Percentiles rank a stretch among this genome's conserved stretches.
phyloP scores from a whole-genome alignment of 495 filamentous ascomycete genomes.

The Neurospora tetraspora region DNA sequence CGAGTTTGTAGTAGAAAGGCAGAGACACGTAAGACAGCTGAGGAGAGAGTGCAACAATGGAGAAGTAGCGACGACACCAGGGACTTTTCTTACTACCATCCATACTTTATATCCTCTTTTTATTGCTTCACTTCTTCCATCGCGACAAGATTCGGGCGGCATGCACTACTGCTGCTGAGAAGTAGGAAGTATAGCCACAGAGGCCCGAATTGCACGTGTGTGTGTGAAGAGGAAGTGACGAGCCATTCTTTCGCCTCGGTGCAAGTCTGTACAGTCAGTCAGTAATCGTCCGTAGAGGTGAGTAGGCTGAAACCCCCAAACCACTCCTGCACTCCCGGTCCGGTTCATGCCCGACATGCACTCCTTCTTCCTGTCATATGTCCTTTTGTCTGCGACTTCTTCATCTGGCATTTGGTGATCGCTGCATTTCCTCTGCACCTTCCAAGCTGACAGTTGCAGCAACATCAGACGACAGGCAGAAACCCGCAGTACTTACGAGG shows the following conservation, averaged over 20 bases:
- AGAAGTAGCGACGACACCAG: not conserved
- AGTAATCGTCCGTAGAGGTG: not conserved
- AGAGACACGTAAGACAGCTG: not conserved
- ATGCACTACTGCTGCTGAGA: not conserved
- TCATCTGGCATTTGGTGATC: not conserved
- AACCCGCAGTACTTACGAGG: not conserved
- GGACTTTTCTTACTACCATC: not conserved
- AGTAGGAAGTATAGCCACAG: not conserved
- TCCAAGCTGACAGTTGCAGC: not conserved
- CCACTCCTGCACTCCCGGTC: not conserved
- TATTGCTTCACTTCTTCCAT: not conserved
- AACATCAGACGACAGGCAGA: not conserved
- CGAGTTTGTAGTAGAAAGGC: not conserved
- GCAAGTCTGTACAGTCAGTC: not conserved
- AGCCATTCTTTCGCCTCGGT: not conserved
- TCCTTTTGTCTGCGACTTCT: not conserved
- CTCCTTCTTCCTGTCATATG: not conserved
- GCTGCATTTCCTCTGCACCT: not conserved
- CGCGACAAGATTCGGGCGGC: not conserved
- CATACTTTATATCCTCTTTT: not conserved
- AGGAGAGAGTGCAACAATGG: not conserved
- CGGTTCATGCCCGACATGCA: not conserved
- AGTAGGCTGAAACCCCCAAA: not conserved
- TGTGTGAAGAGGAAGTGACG: not conserved
- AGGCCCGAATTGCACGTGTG: not conserved